phyloP scores from a whole-genome alignment of 2,329 filamentous ascomycete species.

The Chlorencoelia australis region DNA sequence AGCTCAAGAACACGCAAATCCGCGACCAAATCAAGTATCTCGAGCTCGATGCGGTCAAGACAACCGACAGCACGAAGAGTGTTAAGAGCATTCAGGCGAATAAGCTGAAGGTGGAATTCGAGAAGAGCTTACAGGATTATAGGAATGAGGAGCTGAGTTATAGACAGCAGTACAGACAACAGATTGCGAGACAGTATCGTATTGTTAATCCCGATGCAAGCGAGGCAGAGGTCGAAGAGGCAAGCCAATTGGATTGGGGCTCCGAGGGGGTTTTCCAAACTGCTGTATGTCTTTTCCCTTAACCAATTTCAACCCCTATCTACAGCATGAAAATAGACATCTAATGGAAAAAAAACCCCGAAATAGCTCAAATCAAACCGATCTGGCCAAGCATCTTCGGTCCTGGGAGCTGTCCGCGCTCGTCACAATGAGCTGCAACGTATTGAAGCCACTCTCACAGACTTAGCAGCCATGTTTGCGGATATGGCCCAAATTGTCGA shows the following conservation, averaged over 20 bases:
- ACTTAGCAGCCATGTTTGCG: conserved; percentile 61
- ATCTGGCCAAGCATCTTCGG: conserved; percentile 59
- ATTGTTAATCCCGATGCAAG: conserved; percentile 76
- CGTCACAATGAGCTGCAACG: conserved; percentile 75
- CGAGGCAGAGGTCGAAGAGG: conserved; percentile 60
- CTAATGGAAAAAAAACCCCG: no score
- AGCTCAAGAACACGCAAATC: conserved; percentile 64
- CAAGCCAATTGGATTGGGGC: conserved; percentile 61
- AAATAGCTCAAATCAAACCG: conserved; percentile 63
- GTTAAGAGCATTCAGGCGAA: conserved; percentile 64
- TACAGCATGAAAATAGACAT: not conserved
- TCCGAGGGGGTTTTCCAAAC: conserved; percentile 75
- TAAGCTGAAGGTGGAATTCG: conserved; percentile 65
- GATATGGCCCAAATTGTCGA: conserved; percentile 67
- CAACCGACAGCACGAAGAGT: conserved; percentile 46
- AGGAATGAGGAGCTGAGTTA: conserved; percentile 63
- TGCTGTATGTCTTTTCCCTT: conserved; percentile 46
- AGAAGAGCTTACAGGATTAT: conserved; percentile 60
- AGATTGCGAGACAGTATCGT: conserved; percentile 69
- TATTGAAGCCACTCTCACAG: conserved; percentile 65
- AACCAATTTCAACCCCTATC: not conserved
- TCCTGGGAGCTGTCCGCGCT: conserved; percentile 69
- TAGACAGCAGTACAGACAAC: conserved; percentile 61
- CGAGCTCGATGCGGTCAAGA: conserved; percentile 59
- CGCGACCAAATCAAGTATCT: conserved; percentile 70